Evolutionary conservation across 1,284 basidiomycete genomes (phyloP), one percentile per base, ranked within the genome.

Genomic region (Rhodotorula sp.): DNA sequence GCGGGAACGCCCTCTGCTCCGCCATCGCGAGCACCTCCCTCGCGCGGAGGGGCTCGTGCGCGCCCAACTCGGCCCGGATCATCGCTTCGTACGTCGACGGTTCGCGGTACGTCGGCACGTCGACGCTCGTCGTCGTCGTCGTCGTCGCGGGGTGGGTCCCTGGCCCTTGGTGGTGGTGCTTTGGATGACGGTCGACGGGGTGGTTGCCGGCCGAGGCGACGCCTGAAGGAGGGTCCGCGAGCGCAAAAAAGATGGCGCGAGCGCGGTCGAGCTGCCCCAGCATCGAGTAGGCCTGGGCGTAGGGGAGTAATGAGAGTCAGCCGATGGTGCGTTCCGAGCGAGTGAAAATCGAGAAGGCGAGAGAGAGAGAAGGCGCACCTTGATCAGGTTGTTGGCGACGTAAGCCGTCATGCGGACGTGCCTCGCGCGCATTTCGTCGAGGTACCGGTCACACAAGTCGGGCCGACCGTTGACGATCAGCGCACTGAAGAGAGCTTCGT

Each of bases 401-500:
- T 99, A 99, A 1, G 97, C 96, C 0, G 96, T 99, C 86, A 93
- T 90, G 77, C 91, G 90, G 14, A 95, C 87, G 47, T 88, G 87
- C 3, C 86, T 85, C 0, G 82, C 79, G 54, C 82, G 81, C 84
- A 99, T 88, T 70, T 87, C 87, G 34, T 83, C 80, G 52, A 90
- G 81, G 80, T 92, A 93, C 26, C 83, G 76, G 0, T 90, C 87
- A 47, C 96, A 87, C 64, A 97, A 87, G 77, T 95, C 93, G 65
- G 89, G 85, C 18, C 90, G 88, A 52, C 89, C 89, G 79, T 90
- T 88, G 14, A 88, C 89, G 59, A 93, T 89, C 66, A 97, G 85
- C 23, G 92, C 92, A 79, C 92, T 93, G 83, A 99, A 87, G 72
- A 98, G 84, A 0, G 94, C 89, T 81, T 99, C 96, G 83, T 91